These are phyloP conservation scores for Penicillium daleae DNA, from an alignment of 495 filamentous ascomycete genomes.

Conservation along the genomic window DNA sequence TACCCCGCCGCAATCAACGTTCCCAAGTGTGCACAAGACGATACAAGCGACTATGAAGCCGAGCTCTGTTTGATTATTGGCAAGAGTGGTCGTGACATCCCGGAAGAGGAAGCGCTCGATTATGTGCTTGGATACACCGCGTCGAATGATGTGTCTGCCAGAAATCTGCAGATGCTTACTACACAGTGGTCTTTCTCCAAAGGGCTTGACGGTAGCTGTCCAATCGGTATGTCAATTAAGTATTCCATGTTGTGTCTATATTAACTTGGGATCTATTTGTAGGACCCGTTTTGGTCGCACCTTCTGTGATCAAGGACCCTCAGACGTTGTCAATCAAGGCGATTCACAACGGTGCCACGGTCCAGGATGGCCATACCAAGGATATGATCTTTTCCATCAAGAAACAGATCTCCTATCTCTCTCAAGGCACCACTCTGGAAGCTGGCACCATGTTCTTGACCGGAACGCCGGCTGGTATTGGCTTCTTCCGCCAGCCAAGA, in stretches of 20 bases:
- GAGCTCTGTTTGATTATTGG: conserved; percentile 48
- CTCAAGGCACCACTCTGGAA: conserved; percentile 47
- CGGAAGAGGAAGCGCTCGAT: conserved; percentile 42
- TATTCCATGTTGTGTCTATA: not conserved
- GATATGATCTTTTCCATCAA: conserved; percentile 42
- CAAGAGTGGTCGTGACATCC: conserved; percentile 44
- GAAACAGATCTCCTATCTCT: conserved; percentile 39
- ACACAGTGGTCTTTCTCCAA: conserved; percentile 51
- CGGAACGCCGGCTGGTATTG: conserved; percentile 46
- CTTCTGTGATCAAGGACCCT: conserved; percentile 35
- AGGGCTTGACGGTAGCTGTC: conserved; percentile 43
- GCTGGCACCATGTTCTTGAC: conserved; percentile 45
- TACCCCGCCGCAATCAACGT: conserved; percentile 47
- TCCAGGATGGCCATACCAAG: conserved; percentile 23
- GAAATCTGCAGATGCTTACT: conserved; percentile 37
- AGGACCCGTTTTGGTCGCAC: conserved; percentile 45
- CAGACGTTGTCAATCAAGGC: conserved; percentile 17
- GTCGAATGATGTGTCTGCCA: conserved; percentile 46
- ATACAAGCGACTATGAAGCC: conserved; percentile 53
- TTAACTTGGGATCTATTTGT: not conserved
- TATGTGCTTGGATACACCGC: conserved; percentile 49
- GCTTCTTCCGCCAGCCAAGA: conserved; percentile 46
- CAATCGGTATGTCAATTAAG: conserved; percentile 28
- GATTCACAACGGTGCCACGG: conserved; percentile 15
- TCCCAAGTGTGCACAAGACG: conserved; percentile 48